Conservation (phyloP, 495 filamentous ascomycete species). For the Penicillium malachiteum region DNA sequence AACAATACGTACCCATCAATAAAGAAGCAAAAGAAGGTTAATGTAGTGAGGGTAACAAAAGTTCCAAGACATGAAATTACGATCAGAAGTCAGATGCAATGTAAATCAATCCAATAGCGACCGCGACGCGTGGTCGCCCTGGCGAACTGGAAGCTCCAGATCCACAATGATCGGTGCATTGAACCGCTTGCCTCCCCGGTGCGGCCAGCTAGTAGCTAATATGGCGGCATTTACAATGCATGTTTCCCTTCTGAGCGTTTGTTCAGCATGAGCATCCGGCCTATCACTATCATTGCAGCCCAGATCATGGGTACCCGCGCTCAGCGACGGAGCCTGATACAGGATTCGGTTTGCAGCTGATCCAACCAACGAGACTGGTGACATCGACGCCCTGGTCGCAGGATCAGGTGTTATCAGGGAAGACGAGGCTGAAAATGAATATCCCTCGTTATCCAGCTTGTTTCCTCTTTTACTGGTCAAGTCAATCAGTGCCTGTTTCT, state of each 20-base stretch:
- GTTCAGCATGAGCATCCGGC: background rate
- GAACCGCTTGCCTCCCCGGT: conserved; percentile 56
- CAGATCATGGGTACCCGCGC: conserved; percentile 2
- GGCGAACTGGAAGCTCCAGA: conserved; percentile 63
- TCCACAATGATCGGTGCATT: conserved; percentile 79
- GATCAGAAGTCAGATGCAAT: conserved; percentile 12
- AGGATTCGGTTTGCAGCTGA: conserved; percentile 8
- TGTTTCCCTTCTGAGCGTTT: conserved; percentile 59
- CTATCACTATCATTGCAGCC: background rate
- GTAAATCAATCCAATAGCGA: background rate
- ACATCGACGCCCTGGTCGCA: conserved; percentile 7
- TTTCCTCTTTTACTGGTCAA: conserved; percentile 47
- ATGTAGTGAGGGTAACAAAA: background rate
- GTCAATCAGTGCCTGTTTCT: conserved; percentile 59
- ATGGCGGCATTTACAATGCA: conserved; percentile 78
- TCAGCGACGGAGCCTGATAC: conserved; percentile 2
- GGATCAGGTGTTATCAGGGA: background rate
- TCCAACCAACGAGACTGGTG: conserved; percentile 7
- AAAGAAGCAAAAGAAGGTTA: no score
- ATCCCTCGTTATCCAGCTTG: conserved; percentile 42
- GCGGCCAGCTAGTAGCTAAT: conserved; percentile 64
- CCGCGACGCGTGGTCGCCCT: background rate
- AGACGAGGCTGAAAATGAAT: conserved; percentile 9
- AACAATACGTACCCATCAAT: no score
- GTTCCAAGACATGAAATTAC: no score